These are phyloP conservation scores for Phytophthora hibernalis DNA, from an alignment of 352 stramenopile genomes.

Conservation along the genomic window DNA sequence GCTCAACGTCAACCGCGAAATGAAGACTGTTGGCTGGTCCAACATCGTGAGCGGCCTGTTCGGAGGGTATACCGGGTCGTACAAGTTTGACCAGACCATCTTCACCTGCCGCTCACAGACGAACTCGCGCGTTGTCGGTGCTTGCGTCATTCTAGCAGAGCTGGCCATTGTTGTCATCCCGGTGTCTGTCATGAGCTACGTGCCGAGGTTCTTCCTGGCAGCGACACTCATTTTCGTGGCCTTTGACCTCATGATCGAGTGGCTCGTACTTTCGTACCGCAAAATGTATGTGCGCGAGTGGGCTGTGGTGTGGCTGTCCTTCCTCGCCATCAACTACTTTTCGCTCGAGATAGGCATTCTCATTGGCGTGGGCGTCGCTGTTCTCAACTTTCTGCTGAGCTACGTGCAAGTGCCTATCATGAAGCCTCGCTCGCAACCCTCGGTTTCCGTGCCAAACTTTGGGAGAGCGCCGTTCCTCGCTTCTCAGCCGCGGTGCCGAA, in stretches of 20 bases:
- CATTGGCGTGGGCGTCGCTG: slow-evolving; percentile 87
- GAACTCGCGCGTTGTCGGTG: slow-evolving; percentile 89
- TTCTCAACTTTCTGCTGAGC: slow-evolving; percentile 81
- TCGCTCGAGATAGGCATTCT: slow-evolving; percentile 96
- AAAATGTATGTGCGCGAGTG: slow-evolving; percentile 91
- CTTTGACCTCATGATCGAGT: slow-evolving; percentile 97
- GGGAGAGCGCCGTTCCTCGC: slow-evolving; percentile 54
- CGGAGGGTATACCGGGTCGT: slow-evolving; percentile 97
- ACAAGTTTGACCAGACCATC: slow-evolving; percentile 99
- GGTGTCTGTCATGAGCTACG: slow-evolving; percentile 92
- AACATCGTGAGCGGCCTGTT: slow-evolving; percentile 96
- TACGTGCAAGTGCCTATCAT: slow-evolving; percentile 73
- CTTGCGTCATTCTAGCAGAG: slow-evolving; percentile 88
- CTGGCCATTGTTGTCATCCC: slow-evolving; percentile 88
- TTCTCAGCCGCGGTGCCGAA: slow-evolving; percentile 57
- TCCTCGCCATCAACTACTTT: slow-evolving; percentile 93
- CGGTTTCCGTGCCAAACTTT: slow-evolving; percentile 42
- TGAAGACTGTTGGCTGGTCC: slow-evolving; percentile 94
- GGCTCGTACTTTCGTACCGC: slow-evolving; percentile 88
- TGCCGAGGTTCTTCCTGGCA: slow-evolving; percentile 98
- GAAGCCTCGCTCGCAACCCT: slow-evolving; percentile 46
- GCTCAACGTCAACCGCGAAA: slow-evolving; percentile 95
- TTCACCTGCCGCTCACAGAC: slow-evolving; percentile 95
- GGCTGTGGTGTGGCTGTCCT: slow-evolving; percentile 90
- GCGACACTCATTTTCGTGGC: slow-evolving; percentile 97